phyloP scores from a whole-genome alignment of 2,329 filamentous ascomycete genomes.

The Penicillium sp. region DNA sequence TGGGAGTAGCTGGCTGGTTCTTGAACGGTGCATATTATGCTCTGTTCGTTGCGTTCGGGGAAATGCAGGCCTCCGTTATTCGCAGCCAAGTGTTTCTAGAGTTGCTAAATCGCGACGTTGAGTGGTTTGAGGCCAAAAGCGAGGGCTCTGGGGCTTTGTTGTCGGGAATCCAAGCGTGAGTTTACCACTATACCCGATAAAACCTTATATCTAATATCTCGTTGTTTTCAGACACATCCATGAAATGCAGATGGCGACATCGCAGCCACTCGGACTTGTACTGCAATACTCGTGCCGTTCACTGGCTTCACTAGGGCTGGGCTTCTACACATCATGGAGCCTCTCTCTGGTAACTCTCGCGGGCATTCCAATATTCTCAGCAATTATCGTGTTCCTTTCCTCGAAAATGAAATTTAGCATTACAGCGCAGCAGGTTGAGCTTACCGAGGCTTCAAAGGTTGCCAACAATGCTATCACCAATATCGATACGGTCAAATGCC shows the following conservation, averaged over 20 bases:
- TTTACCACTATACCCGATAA: constrained; percentile 1
- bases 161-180: constrained; percentile 70
- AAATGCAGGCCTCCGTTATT: constrained; percentile 69
- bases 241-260: constrained; percentile 76
- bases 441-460: constrained; percentile 69
- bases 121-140: constrained; percentile 74
- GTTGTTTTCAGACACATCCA: constrained; percentile 63
- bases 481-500: constrained; percentile 84
- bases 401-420: constrained; percentile 63
- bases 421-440: constrained; percentile 63
- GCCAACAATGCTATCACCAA: constrained; percentile 66
- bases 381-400: constrained; percentile 60
- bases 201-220: neutral
- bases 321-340: constrained; percentile 78
- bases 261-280: constrained; percentile 72
- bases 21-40: constrained; percentile 65
- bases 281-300: constrained; percentile 64
- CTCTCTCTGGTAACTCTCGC: constrained; percentile 76
- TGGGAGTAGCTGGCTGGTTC: constrained; percentile 67
- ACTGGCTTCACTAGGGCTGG: constrained; percentile 64
- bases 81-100: constrained; percentile 64
- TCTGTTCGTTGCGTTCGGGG: constrained; percentile 74
- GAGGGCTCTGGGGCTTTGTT: constrained; percentile 72
- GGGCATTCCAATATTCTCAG: constrained; percentile 65
- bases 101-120: constrained; percentile 69